Conservation (phyloP, 2,329 filamentous ascomycete genomes). For the Microcera coccophila region DNA sequence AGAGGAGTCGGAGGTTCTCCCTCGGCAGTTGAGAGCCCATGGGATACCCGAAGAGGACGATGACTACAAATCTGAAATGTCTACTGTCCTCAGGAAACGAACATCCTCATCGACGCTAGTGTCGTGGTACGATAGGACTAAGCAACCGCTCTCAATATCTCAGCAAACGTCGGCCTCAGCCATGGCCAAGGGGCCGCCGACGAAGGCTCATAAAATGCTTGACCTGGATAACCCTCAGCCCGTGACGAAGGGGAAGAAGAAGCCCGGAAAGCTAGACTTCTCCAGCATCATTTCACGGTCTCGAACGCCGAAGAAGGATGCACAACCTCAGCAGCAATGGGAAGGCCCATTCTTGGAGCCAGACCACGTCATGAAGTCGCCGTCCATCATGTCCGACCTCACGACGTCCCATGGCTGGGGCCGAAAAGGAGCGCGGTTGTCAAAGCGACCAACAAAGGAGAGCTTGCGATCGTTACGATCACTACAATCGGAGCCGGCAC, state of each 20-base stretch:
- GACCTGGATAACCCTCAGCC: conserved; percentile 39
- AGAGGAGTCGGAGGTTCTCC: conserved; percentile 26
- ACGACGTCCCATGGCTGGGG: conserved; percentile 28
- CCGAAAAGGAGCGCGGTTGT: conserved; percentile 23
- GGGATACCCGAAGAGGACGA: conserved; percentile 20
- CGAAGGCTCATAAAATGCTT: conserved; percentile 45
- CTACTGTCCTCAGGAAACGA: conserved; percentile 43
- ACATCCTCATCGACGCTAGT: conserved; percentile 53
- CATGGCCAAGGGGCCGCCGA: conserved; percentile 53
- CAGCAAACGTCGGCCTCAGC: conserved; percentile 57
- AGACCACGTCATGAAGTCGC: conserved; percentile 39
- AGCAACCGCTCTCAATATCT: conserved; percentile 53
- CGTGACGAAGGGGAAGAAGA: conserved; percentile 27
- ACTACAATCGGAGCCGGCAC: conserved; percentile 16
- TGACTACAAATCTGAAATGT: conserved; percentile 37
- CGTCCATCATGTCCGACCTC: conserved; percentile 40
- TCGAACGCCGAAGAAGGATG: conserved; percentile 24
- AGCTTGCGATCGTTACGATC: conserved; percentile 29
- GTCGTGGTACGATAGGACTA: conserved; percentile 55
- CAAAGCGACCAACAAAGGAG: conserved; percentile 37
- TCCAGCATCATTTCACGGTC: conserved; percentile 39
- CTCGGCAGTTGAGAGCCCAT: conserved; percentile 18
- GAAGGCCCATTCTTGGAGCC: conserved; percentile 33
- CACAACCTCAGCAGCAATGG: conserved; percentile 28
- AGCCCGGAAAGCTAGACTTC: conserved; percentile 48